Evolutionary conservation across 306 rosid species (phyloP), one percentile per base, ranked within the genome.

Genomic region (Phaseolus lunatus): DNA sequence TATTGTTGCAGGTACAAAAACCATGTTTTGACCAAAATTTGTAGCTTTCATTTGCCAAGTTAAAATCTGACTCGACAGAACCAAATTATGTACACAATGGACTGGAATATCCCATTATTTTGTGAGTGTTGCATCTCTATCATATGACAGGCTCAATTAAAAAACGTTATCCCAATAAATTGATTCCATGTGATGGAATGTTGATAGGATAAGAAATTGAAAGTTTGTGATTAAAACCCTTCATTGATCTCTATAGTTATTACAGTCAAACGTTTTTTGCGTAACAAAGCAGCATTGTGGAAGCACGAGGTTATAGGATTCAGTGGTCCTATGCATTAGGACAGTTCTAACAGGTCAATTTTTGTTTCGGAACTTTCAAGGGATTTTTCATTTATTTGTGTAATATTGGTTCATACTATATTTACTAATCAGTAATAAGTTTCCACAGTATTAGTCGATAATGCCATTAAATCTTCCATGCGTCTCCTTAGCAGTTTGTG

Each of bases 401-500:
- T 18, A 31, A 14, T 19, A 33, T 45, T 66, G 43, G 37, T 53
- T 77, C 58, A 47, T 50, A 49, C 22, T 20, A 48, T 45, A 63
- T 29, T 62, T 35, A 61, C 8, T 26, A 27, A 43, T 74, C 9
- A 19, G 35, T 39, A 39, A 48, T 39, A 41, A 9, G 10, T 45
- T 26, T 18, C 20, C 45, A 73, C 56, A 9, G 0, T 18, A 33
- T 13, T 31, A 33, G 13, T 58, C 65, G 14, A 67, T 13, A 54
- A 35, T 5, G 19, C 61, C 59, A 45, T 59, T 44, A 41, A 27
- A 74, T 26, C 39, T 45, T 63, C 39, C 43, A 48, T 31, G 31
- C 47, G 9, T 23, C n/a, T 63, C 39, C 63, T 48, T 47, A 20
- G 47, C 61, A 75, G 72, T 63, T 75, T 47, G 16, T 44, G 10